Evolutionary conservation across 768 basidiomycete genomes (phyloP), one percentile per base, ranked within the genome.

Genomic region (Suillus luteus): DNA sequence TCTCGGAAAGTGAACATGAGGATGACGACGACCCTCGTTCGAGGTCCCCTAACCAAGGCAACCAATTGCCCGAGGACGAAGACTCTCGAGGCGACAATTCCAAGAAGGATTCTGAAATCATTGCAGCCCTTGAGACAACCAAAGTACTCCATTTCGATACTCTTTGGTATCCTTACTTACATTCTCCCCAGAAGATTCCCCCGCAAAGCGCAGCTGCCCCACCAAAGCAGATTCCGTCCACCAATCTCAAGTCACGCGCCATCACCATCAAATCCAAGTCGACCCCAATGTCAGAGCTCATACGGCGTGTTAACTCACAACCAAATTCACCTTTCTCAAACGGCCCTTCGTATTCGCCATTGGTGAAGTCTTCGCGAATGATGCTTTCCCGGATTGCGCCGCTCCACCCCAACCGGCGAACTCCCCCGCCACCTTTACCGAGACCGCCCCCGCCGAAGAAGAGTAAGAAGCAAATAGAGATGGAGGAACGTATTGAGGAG

Each of bases 401-500:
- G 3, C 79, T 93, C 31, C 91, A 93, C 68, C 85, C 86, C 10
- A 89, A 90, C 71, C 79, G 90, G 55, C 82, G 85, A 15, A 85
- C 89, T 1, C 91, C 91, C 0, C 91, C 91, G 0, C 91, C 89
- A 0, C 88, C 89, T 0, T 81, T 79, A 2, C 91, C 91, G 1
- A 85, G 86, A 5, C 86, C 86, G 0, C 89, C 90, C 5, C 86
- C 87, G 52, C 85, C 82, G 66, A 90, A 87, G 77, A 93, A 93
- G 79, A 87, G 85, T 59, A 92, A 92, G 80, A 93, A 92, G 72
- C 85, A 91, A 75, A 75, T 90, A 27, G 84, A 87, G 69, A 75
- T 84, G 70, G 91, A 93, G 75, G 91, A 93, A 73, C 83, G 82
- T 69, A 92, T 92, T 83, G 91, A 92, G 71, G 85, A 90, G 73